Base-by-base conservation (phyloP, 2,329 filamentous ascomycete species). In the Hypoxylon sp. region DNA sequence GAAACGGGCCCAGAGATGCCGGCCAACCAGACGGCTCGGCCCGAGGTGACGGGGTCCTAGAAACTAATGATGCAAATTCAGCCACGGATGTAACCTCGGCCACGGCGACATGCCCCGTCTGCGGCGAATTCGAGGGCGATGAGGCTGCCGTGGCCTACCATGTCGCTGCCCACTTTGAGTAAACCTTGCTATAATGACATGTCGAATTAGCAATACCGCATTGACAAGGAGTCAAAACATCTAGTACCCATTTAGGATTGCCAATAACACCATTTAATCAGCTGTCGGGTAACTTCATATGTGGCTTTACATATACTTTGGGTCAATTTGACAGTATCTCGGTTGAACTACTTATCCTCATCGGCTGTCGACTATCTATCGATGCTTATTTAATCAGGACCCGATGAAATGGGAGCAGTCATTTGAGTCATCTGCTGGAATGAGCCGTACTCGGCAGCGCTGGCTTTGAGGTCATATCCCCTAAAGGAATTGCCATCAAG, bases 121-220 rank as follows among this genome's bases (percentile, higher is more conserved):
- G 90, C 72, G 82, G 81, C 2, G 76, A 72, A 0, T 92, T 92
- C 73, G 83, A 89, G 68, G 90, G 90, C 1, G 89, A 92, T 68
- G 89, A 89, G 70, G 78, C 80, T 0, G 90, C 89, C 7, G 88
- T 92, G 8, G 85, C 85, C 8, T 83, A 89, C 75, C 90, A 92
- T 70, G 87, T 92, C 61, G 85, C 86, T 24, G 74, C 71, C 2
- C 87, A 89, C 72, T 88, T 89, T 56, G 79, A 80, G 55, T 73
- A 19, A 68, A 19, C 10, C 19, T n/a, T 15, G 34, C 34, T 2
- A 17, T n/a, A 39, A 4, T 39, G 34, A 6, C 5, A 39, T 2
- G 10, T 39, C n/a, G 13, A 39, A 3, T 17, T 39, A 39, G 34
- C 34, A n/a, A 17, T 17, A 39, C n/a, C 15, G 26, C 11, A 15